Evolutionary conservation across 139 green algal species (phyloP).

Genomic region (Tetradesmus obliquus): DNA sequence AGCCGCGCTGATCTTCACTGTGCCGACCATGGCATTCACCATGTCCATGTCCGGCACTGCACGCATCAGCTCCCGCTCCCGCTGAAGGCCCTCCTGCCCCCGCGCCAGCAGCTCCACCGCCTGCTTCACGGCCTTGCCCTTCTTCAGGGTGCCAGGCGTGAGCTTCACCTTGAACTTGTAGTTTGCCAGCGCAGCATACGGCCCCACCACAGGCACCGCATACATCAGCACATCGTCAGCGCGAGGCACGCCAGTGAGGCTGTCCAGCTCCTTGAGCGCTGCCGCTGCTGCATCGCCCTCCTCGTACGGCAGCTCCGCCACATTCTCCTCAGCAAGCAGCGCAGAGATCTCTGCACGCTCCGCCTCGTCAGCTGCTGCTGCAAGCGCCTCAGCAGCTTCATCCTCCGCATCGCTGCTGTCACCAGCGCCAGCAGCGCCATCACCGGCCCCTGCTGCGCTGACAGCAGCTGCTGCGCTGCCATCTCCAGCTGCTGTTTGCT

Average conservation of each 20-base stretch:
- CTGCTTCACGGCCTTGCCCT: constrained; percentile 90
- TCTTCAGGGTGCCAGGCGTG: constrained; percentile 85
- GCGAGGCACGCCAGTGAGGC: constrained; percentile 81
- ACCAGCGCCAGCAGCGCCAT: constrained; percentile 5
- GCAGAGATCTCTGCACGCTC: constrained; percentile 62
- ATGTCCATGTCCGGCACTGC: constrained; percentile 86
- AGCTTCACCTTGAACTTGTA: constrained; percentile 93
- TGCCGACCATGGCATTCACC: constrained; percentile 85
- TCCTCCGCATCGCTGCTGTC: constrained; percentile 28
- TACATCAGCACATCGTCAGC: constrained; percentile 89
- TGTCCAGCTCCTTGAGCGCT: constrained; percentile 61
- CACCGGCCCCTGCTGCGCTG: not conserved
- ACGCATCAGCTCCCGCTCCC: constrained; percentile 76
- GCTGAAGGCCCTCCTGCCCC: constrained; percentile 47
- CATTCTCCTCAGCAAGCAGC: constrained; percentile 71
- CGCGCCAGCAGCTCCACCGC: constrained; percentile 81
- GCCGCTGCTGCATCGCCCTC: constrained; percentile 34
- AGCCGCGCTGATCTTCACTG: constrained; percentile 89
- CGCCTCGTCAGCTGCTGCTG: constrained; percentile 41
- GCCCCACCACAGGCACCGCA: constrained; percentile 92
- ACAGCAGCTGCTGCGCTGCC: not conserved
- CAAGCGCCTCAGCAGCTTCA: constrained; percentile 5
- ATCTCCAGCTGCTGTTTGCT: not conserved
- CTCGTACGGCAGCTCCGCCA: constrained; percentile 48
- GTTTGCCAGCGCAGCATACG: constrained; percentile 73